A percentile compares a stretch with the other conserved stretches of the same genome.
Conservation (phyloP, 495 filamentous ascomycete genomes). For the Xylaria telfairii region DNA sequence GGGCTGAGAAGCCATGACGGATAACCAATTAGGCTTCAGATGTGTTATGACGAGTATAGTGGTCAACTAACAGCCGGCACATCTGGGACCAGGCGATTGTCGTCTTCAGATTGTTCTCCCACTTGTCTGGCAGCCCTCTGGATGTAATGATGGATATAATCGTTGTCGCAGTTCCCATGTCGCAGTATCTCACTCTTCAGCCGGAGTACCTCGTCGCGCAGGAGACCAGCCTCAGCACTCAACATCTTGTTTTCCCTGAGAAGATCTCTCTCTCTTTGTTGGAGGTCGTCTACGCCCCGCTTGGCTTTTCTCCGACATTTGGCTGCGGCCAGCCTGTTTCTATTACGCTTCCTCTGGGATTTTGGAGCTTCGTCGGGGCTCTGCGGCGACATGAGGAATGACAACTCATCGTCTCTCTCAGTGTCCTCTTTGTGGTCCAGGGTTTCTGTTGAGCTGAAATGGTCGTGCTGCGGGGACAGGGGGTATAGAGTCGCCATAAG, state of each 20-base stretch:
- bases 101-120: not conserved
- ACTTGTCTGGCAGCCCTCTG: not conserved
- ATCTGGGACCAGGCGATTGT: not conserved
- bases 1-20: not conserved
- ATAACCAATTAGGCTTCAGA: not conserved
- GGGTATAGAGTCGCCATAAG: not conserved
- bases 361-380: not conserved
- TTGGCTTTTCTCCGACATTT: constrained; percentile 20
- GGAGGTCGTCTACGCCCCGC: constrained; percentile 19
- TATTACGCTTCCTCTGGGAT: constrained; percentile 9
- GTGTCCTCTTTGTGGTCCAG: not conserved
- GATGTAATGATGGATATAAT: constrained; percentile 16
- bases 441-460: not conserved
- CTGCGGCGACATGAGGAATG: not conserved
- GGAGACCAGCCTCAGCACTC: constrained; percentile 9
- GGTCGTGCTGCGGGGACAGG: not conserved
- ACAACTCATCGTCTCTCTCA: not conserved
- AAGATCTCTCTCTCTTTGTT: constrained; percentile 19
- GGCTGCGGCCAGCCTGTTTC: constrained; percentile 18
- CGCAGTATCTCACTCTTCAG: constrained; percentile 20
- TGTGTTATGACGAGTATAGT: not conserved
- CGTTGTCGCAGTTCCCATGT: constrained; percentile 9
- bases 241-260: constrained; percentile 19
- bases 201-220: constrained; percentile 14
- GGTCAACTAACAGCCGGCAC: not conserved